phyloP scores from a whole-genome alignment of 345 rosid species.

The Cochlearia excelsa region DNA sequence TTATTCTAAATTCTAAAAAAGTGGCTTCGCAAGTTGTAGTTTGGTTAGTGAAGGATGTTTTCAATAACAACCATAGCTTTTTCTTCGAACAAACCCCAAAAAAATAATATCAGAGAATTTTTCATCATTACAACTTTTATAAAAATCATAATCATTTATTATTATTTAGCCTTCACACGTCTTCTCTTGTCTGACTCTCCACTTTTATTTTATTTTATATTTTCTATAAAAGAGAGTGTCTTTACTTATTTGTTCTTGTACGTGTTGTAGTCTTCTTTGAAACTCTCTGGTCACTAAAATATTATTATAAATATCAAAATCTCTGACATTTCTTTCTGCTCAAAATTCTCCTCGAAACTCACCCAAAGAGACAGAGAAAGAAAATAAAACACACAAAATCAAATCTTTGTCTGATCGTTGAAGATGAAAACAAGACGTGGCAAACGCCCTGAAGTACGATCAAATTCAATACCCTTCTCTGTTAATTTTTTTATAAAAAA shows the following conservation, averaged over 20 bases:
- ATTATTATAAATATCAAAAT: constrained; percentile 40
- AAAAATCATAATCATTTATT: neutral
- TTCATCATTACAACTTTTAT: constrained; percentile 27
- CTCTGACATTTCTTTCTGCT: constrained; percentile 36
- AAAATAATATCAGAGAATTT: constrained; percentile 35
- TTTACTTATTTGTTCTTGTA: constrained; percentile 27
- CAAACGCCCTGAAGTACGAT: constrained; percentile 68
- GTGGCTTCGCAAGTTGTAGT: constrained; percentile 54
- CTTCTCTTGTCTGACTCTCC: constrained; percentile 36
- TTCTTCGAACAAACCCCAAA: constrained; percentile 38
- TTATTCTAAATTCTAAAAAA: constrained; percentile 5
- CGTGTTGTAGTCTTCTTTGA: constrained; percentile 17
- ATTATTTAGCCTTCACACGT: constrained; percentile 26
- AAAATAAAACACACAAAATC: no score
- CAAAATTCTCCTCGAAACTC: constrained; percentile 24
- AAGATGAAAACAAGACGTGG: constrained; percentile 59
- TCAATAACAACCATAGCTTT: constrained; percentile 44
- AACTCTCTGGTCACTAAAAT: constrained; percentile 3
- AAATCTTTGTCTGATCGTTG: constrained; percentile 20
- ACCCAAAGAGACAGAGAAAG: neutral
- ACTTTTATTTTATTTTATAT: constrained; percentile 5
- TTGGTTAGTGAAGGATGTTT: constrained; percentile 47
- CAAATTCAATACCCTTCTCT: neutral
- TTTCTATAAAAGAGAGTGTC: neutral
- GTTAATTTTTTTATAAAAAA: neutral